phyloP scores from a whole-genome alignment of 768 basidiomycete genomes.

The Serendipita sp. region DNA sequence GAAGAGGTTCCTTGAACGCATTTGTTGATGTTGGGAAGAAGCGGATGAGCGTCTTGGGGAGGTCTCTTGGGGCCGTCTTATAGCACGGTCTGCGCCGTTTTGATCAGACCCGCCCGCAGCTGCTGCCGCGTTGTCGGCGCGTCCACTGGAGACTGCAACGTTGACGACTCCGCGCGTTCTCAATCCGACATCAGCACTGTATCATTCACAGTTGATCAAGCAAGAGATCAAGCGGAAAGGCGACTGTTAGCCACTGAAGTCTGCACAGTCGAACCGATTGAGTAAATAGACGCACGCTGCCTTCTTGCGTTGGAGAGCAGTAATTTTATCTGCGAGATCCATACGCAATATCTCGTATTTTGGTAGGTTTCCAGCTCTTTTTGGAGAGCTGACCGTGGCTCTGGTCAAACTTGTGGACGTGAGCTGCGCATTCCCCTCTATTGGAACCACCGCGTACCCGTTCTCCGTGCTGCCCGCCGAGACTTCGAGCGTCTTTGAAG shows the following conservation, averaged over 20 bases:
- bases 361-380: background rate
- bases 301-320: slow-evolving; percentile 48
- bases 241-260: slow-evolving; percentile 3
- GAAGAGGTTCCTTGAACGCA: slow-evolving; percentile 36
- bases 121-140: slow-evolving; percentile 18
- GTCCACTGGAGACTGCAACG: slow-evolving; percentile 22
- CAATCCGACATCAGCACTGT: slow-evolving; percentile 23
- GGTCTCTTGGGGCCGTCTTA: slow-evolving; percentile 30
- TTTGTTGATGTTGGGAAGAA: slow-evolving; percentile 36
- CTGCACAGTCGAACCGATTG: background rate
- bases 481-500: too few species aligned
- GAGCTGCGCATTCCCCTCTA: background rate
- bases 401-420: background rate
- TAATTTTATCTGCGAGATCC: slow-evolving; percentile 46
- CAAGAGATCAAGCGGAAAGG: background rate
- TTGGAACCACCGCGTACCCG: too few species aligned
- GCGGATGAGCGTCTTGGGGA: slow-evolving; percentile 59
- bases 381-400: background rate
- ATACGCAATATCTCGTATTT: background rate
- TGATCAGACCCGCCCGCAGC: slow-evolving; percentile 14
- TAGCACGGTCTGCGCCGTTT: slow-evolving; percentile 18
- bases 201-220: slow-evolving; percentile 4
- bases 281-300: slow-evolving; percentile 31
- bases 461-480: too few species aligned
- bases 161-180: slow-evolving; percentile 34